These are phyloP conservation scores for Solanum neorickii DNA, from an alignment of 257 asterid species.

Conservation along the genomic window DNA sequence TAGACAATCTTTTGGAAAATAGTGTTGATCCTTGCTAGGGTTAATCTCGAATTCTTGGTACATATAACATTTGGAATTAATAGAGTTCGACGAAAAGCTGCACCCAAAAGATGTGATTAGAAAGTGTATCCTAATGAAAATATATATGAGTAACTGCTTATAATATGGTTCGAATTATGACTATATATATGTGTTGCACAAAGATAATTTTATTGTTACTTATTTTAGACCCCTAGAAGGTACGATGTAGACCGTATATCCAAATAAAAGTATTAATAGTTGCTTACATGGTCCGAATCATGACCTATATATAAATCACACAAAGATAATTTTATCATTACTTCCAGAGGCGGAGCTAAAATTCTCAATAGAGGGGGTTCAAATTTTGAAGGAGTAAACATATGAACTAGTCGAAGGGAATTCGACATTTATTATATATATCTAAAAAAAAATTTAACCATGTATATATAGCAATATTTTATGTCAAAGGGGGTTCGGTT, in stretches of 20 bases:
- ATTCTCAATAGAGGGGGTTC: no score
- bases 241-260: neutral
- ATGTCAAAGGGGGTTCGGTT: no score
- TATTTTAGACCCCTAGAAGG: no score
- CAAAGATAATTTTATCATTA: neutral
- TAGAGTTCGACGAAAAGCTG: neutral
- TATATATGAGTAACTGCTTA: no score
- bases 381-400: no score
- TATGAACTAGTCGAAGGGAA: accelerated
- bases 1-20: neutral
- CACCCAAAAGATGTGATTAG: neutral
- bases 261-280: neutral
- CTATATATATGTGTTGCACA: neutral
- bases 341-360: accelerated
- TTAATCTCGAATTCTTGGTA: neutral
- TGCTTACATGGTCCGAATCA: neutral
- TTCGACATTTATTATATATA: no score
- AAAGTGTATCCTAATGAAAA: neutral
- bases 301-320: neutral
- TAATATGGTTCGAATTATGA: neutral
- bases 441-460: no score
- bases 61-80: accelerated
- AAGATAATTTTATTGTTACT: no score
- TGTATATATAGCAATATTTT: no score
- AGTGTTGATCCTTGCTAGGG: neutral